Percentiles rank a stretch among this genome's conserved stretches.
Evolutionary conservation across 805 yeast genomes (phyloP).

Genomic region (Wickerhamiella alocasiicola): DNA sequence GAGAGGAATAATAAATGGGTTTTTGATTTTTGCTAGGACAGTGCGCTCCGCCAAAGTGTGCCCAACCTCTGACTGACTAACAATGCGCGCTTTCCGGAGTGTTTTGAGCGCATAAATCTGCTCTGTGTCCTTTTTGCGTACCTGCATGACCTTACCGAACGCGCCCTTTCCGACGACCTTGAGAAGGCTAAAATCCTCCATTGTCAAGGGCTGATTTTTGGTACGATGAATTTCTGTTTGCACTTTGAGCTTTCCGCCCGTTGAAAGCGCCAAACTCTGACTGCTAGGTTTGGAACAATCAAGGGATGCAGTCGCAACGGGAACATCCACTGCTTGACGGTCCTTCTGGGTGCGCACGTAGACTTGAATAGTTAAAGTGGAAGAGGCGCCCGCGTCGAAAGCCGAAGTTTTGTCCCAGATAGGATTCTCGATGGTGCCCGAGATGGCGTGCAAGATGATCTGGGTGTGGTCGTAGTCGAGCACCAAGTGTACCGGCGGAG

Average conservation of each 20-base stretch:
- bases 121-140: slow-evolving; percentile 85
- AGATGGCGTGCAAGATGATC: slow-evolving; percentile 72
- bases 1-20: slow-evolving; percentile 92
- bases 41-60: slow-evolving; percentile 96
- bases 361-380: slow-evolving; percentile 52
- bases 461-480: slow-evolving; percentile 93
- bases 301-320: slow-evolving; percentile 40
- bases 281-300: slow-evolving; percentile 1
- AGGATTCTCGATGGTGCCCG: slow-evolving; percentile 67
- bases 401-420: slow-evolving; percentile 81
- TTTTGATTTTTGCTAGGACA: slow-evolving; percentile 80
- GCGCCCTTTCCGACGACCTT: slow-evolving; percentile 98
- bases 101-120: slow-evolving; percentile 93
- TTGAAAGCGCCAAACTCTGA: neutral
- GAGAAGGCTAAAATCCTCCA: slow-evolving; percentile 83
- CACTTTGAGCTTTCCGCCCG: slow-evolving; percentile 17
- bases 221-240: slow-evolving; percentile 21
- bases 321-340: slow-evolving; percentile 37
- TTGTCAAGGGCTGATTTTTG: slow-evolving; percentile 46
- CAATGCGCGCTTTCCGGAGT: slow-evolving; percentile 85
- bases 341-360: slow-evolving; percentile 50
- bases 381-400: slow-evolving; percentile 65
- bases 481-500: slow-evolving; percentile 69
- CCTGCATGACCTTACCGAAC: slow-evolving; percentile 98
- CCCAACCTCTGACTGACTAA: slow-evolving; percentile 85